Conservation (phyloP, 2,329 filamentous ascomycete species). For the Nigrospora sphaerica region DNA sequence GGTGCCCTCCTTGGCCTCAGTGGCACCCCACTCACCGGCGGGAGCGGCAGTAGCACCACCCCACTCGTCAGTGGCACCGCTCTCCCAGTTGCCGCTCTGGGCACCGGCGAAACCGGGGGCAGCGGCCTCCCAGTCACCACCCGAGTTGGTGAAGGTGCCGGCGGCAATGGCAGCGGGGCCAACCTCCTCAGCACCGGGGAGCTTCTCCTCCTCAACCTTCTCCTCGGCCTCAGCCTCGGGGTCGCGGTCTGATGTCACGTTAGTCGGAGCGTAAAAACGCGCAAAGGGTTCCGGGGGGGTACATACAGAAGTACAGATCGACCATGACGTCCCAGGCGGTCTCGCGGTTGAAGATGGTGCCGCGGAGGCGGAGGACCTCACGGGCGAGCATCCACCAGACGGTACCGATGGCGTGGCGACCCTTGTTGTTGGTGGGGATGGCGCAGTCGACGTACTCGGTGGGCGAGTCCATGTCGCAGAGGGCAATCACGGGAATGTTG, state of each 20-base stretch:
- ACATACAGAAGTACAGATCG: constrained; percentile 96
- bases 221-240: constrained; percentile 99
- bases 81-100: constrained; percentile 48
- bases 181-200: constrained; percentile 76
- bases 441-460: constrained; percentile 99
- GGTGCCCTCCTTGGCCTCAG: constrained; percentile 35
- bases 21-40: constrained; percentile 64
- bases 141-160: constrained; percentile 54
- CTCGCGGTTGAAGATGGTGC: constrained; percentile 93
- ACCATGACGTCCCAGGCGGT: constrained; percentile 99
- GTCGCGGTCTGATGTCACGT: constrained; percentile 66
- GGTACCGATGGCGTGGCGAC: constrained; percentile 96
- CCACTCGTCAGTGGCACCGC: constrained; percentile 53
- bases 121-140: constrained; percentile 79
- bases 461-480: constrained; percentile 98
- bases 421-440: constrained; percentile 99
- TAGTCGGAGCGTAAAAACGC: constrained; percentile 3
- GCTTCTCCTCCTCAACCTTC: constrained; percentile 91
- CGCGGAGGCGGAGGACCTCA: constrained; percentile 98
- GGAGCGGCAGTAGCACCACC: constrained; percentile 50
- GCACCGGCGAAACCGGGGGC: constrained; percentile 63
- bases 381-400: constrained; percentile 99
- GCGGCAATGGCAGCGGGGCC: constrained; percentile 71
- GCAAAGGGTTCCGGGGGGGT: not conserved
- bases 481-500: constrained; percentile 99